A percentile compares a stretch with the other conserved stretches of the same genome.
Evolutionary conservation across 2,329 filamentous ascomycete genomes (phyloP).

Genomic region (Westerdykella aurantiaca): DNA sequence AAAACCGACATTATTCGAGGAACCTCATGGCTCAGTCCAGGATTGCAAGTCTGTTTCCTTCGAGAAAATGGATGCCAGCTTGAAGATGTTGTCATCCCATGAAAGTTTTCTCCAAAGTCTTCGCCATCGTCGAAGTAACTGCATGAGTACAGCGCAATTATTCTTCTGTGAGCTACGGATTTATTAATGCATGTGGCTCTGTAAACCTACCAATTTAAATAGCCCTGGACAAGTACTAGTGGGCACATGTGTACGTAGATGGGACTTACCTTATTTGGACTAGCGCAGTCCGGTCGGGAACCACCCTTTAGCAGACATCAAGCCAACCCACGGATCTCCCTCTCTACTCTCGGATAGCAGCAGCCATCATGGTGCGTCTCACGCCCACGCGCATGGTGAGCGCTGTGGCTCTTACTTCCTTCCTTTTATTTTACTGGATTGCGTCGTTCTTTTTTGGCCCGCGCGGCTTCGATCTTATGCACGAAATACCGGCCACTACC

Average conservation of each 20-base stretch:
- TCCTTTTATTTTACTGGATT: conserved; percentile 19
- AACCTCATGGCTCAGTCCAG: too few relatives aligned
- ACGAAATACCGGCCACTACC: conserved; percentile 19
- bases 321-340: neutral
- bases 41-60: too few relatives aligned
- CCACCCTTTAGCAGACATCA: neutral
- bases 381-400: conserved; percentile 31
- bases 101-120: too few relatives aligned
- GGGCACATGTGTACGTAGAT: neutral
- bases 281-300: neutral
- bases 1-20: too few relatives aligned
- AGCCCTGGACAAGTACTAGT: too few relatives aligned
- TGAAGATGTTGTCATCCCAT: too few relatives aligned
- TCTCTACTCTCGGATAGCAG: neutral
- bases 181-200: too few relatives aligned
- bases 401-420: conserved; percentile 18
- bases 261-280: neutral
- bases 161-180: too few relatives aligned
- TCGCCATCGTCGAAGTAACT: too few relatives aligned
- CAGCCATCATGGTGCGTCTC: conserved; percentile 33
- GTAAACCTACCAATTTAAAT: too few relatives aligned
- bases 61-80: too few relatives aligned
- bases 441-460: conserved; percentile 20
- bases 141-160: too few relatives aligned
- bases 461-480: conserved; percentile 29